Evolutionary conservation across 306 rosid genomes (phyloP), one percentile per base, ranked within the genome.

Genomic region (Hylodesmum podocarpum): DNA sequence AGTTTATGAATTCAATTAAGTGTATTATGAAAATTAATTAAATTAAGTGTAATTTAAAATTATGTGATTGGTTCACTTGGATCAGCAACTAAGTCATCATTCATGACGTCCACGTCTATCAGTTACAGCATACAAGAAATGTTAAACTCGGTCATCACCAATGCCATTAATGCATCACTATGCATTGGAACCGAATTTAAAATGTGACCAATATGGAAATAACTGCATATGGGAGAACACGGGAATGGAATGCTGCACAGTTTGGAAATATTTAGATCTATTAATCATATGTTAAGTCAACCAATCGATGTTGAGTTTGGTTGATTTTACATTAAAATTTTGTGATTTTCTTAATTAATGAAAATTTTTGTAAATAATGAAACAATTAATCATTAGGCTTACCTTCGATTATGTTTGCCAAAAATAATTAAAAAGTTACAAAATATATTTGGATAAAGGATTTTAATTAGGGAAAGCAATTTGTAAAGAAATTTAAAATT

Each of bases 201-300:
- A 75, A 73, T 40, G 73, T 67, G 83, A 67, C 24, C 22, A 29
- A 75, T 37, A 18, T 75, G 65, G 37, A 66, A 70, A 43, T 29
- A 57, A 9, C n/a, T 24, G 14, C 15, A 10, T 5, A 41, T 36
- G 49, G 49, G 15, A 4, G 2, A n/a, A 5, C 75, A 31, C 75
- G 39, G 46, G 74, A 69, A 27, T 16, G 44, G 1, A 43, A 69
- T 29, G 44, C 18, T 15, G 4, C 39, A 40, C 34, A 25, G 2
- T 34, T 62, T 11, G 8, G 13, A 2, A 15, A 15, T 31, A 6
- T 59, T 59, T 54, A 0, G 22, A 22, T 55, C 4, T 13, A 1
- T 54, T 50, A 50, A 50, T 50, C 25, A 19, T 19, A 49, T 49
- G 2, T 47, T 49, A 1, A 2, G 27, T 7, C 5, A 7, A 22